A percentile compares a stretch with the other conserved stretches of the same genome.
These are phyloP conservation scores for Capsicum rhomboideum DNA, from an alignment of 257 asterid species.

Conservation along the genomic window DNA sequence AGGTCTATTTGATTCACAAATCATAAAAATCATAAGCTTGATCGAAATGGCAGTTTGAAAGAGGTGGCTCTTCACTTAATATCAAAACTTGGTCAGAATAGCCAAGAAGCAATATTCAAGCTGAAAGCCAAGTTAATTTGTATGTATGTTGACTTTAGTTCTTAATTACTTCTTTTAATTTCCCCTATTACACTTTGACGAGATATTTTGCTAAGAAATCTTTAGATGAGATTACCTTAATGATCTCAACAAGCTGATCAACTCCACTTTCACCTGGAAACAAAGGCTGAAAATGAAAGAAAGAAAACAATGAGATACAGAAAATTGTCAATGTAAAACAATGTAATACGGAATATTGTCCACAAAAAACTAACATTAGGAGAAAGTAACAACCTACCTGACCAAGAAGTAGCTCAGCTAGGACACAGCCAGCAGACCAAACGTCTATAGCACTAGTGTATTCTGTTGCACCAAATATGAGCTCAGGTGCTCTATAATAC, in stretches of 20 bases:
- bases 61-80: not conserved
- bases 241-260: constrained; percentile 96
- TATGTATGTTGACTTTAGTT: not conserved
- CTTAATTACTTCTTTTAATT: not conserved
- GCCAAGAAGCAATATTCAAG: not conserved
- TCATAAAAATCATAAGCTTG: not conserved
- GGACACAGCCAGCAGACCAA: constrained; percentile 55
- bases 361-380: not conserved
- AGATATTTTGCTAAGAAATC: not conserved
- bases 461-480: constrained; percentile 52
- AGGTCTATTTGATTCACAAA: not conserved
- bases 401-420: constrained; percentile 49
- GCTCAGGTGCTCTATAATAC: constrained; percentile 58
- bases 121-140: not conserved
- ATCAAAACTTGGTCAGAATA: not conserved
- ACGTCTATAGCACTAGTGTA: constrained; percentile 45
- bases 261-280: constrained; percentile 99
- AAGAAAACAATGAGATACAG: not conserved
- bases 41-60: not conserved
- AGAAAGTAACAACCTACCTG: constrained; percentile 23
- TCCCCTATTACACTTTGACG: not conserved
- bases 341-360: not conserved
- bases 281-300: constrained; percentile 50
- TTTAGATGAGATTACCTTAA: constrained; percentile 44
- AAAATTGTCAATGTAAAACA: not conserved